Conservation (phyloP, 768 basidiomycete species). For the Tylopilus sp. region DNA sequence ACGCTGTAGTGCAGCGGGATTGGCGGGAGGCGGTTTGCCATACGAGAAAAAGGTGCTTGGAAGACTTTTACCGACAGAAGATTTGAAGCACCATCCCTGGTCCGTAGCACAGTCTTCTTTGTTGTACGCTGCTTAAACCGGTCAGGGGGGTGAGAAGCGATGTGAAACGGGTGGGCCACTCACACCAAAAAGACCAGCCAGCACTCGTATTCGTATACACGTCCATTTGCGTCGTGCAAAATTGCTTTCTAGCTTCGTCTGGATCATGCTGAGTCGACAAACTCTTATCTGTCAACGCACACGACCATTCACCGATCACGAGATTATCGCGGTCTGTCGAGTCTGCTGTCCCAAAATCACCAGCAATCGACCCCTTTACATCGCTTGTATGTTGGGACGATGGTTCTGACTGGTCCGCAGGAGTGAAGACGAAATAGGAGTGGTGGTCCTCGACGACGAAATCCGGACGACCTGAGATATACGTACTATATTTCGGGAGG, state of each 20-base stretch:
- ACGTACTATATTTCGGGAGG: conserved; percentile 34
- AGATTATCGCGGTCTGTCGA: conserved; percentile 37
- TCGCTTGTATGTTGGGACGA: conserved; percentile 43
- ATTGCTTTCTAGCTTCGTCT: conserved; percentile 41
- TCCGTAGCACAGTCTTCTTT: conserved; percentile 60
- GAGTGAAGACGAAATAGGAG: conserved; percentile 66
- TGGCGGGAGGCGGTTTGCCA: conserved; percentile 26
- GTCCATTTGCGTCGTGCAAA: conserved; percentile 57
- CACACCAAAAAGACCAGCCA: conserved; percentile 73
- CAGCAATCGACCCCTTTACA: conserved; percentile 23
- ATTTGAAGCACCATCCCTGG: conserved; percentile 67
- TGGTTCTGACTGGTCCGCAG: conserved; percentile 44
- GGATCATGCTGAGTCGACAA: conserved; percentile 45
- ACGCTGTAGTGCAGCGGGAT: conserved; percentile 21
- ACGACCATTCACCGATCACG: conserved; percentile 52
- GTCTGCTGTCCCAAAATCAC: conserved; percentile 21
- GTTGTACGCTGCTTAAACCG: conserved; percentile 44
- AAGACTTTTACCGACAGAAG: conserved; percentile 53
- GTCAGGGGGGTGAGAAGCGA: neutral
- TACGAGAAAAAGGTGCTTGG: conserved; percentile 59
- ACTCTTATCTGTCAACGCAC: conserved; percentile 47
- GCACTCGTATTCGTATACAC: conserved; percentile 53
- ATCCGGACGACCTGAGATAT: conserved; percentile 46
- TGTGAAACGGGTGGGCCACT: conserved; percentile 15
- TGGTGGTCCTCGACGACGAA: conserved; percentile 76